These are phyloP conservation scores for Boletus rufocinnamomeus DNA, from an alignment of 768 basidiomycete genomes.

Conservation along the genomic window DNA sequence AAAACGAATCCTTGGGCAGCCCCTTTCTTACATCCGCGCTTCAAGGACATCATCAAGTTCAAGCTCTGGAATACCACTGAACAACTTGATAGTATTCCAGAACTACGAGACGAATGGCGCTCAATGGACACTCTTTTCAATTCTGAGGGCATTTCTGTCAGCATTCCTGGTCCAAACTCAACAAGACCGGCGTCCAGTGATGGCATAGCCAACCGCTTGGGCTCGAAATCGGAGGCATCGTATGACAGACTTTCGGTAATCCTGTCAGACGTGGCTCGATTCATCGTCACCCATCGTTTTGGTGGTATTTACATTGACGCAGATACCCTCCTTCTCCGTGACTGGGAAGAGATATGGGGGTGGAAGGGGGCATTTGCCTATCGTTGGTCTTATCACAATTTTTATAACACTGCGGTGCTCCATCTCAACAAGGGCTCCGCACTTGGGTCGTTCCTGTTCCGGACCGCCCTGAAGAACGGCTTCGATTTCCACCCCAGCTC, in stretches of 20 bases:
- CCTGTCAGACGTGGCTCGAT: conserved; percentile 95
- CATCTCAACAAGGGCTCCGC: conserved; percentile 88
- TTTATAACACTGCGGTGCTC: conserved; percentile 93
- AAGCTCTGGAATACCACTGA: conserved; percentile 97
- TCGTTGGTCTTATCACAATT: conserved; percentile 88
- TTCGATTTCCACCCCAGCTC: conserved; percentile 97
- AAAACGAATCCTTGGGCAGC: conserved; percentile 86
- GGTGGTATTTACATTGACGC: conserved; percentile 95
- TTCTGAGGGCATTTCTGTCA: conserved; percentile 77
- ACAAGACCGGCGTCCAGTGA: conserved; percentile 13
- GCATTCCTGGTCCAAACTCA: conserved; percentile 40
- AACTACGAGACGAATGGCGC: conserved; percentile 89
- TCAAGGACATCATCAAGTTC: conserved; percentile 88
- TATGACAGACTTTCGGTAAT: conserved; percentile 89
- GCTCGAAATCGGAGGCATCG: conserved; percentile 54
- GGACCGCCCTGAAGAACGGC: conserved; percentile 87
- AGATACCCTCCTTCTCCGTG: conserved; percentile 87
- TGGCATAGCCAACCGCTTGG: conserved; percentile 46
- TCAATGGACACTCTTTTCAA: conserved; percentile 79
- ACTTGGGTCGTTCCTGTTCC: conserved; percentile 86
- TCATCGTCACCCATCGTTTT: conserved; percentile 89
- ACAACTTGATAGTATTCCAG: conserved; percentile 83
- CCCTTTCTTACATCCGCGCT: conserved; percentile 87
- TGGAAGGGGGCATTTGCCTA: conserved; percentile 95
- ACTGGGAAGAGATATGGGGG: conserved; percentile 97